phyloP scores from a whole-genome alignment of 1,139 yeast species.

The Barnettozyma hawaiiensis region DNA sequence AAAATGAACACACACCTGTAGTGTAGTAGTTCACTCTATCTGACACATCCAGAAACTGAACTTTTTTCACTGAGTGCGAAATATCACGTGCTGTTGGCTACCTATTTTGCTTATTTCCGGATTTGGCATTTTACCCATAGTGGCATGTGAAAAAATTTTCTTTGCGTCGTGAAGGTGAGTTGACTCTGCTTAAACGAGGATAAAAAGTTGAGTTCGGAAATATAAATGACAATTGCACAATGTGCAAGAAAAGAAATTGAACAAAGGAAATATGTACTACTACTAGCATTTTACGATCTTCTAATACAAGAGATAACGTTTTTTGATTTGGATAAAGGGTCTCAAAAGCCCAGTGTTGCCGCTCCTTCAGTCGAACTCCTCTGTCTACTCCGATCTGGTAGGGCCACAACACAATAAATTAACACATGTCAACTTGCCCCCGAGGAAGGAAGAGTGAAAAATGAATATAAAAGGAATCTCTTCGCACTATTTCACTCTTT shows the following conservation, averaged over 20 bases:
- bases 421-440: constrained; percentile 5
- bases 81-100: not conserved
- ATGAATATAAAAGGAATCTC: not conserved
- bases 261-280: not conserved
- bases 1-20: no score
- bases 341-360: not conserved
- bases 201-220: not conserved
- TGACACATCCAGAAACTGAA: not conserved
- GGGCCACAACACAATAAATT: constrained; percentile 1
- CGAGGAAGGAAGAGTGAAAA: not conserved
- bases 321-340: not conserved
- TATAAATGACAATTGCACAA: not conserved
- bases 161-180: no score
- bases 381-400: constrained; percentile 4
- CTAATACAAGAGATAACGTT: not conserved
- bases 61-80: not conserved
- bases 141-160: constrained; percentile 8
- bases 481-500: not conserved
- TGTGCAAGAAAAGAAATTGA: not conserved
- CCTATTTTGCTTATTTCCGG: not conserved
- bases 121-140: not conserved
- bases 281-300: not conserved
- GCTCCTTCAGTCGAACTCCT: not conserved
- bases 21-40: not conserved
- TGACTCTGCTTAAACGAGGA: constrained; percentile 6